A percentile compares a stretch with the other conserved stretches of the same genome.
Conservation (phyloP, 148 eudicot species). For the Cornus florida region DNA sequence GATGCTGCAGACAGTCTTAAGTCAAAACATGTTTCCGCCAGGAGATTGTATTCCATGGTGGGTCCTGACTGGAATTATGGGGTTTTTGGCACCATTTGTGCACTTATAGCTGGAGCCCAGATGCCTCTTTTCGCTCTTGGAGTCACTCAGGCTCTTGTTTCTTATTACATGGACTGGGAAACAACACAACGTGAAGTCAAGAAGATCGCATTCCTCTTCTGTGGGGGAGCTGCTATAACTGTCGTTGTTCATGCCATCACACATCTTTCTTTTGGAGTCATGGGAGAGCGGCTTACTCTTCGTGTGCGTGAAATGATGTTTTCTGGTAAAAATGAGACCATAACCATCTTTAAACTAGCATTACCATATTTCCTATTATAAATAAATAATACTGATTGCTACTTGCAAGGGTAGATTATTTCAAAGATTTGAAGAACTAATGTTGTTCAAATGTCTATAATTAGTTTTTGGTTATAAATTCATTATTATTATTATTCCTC, state of each 20-base stretch:
- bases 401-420: too few relatives aligned
- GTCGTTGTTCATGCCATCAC: slow-evolving; percentile 70
- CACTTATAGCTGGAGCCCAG: slow-evolving; percentile 75
- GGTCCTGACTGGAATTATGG: slow-evolving; percentile 88
- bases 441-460: too few relatives aligned
- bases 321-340: slow-evolving; percentile 51
- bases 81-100: slow-evolving; percentile 68
- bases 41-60: slow-evolving; percentile 78
- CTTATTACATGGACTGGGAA: slow-evolving; percentile 96
- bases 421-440: too few relatives aligned
- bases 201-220: slow-evolving; percentile 76
- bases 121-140: slow-evolving; percentile 98
- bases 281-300: slow-evolving; percentile 96
- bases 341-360: neutral
- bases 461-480: too few relatives aligned
- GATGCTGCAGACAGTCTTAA: slow-evolving; percentile 37
- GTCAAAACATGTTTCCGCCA: slow-evolving; percentile 45
- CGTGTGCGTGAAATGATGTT: slow-evolving; percentile 93
- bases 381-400: too few relatives aligned
- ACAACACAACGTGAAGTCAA: slow-evolving; percentile 70
- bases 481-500: too few relatives aligned
- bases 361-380: too few relatives aligned
- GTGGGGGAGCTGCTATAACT: slow-evolving; percentile 67
- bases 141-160: slow-evolving; percentile 86
- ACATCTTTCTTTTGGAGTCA: slow-evolving; percentile 77